Base-by-base conservation (phyloP, 2,329 filamentous ascomycete genomes). In the Epichloe aotearoae region DNA sequence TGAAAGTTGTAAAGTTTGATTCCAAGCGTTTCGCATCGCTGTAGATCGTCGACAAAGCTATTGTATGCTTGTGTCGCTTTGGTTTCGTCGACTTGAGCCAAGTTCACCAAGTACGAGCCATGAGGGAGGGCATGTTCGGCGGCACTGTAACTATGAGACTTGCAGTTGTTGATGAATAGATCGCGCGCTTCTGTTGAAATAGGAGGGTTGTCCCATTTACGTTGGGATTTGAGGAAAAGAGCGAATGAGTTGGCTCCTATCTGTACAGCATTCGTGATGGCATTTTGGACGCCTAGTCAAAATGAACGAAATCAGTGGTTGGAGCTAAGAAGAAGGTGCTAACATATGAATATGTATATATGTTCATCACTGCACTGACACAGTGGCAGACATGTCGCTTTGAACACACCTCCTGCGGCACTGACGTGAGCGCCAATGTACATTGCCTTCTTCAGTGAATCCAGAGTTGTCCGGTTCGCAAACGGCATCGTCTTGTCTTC, bases 1-100 rank as follows among this genome's bases (percentile, higher is more conserved):
- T 98, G 93, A 70, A 98, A 97, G 68, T 98, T 98, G 73, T 97
- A 98, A n/a, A 96, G 76, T 54, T 71, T 75, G 61, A 98, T 95
- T 1, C 89, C 88, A 0, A 98, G 79, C 44, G 77, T 75, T 62
- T 95, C 86, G 66, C 93, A 97, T 10, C 93, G 82, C 47, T 79
- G 72, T 1, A 98, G 74, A 64, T 98, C 93, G 59, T 98, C 90
- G 15, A 95, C 62, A 66, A 98, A 98, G 52, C 82, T 80, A 39
- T 73, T 76, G 63, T 95, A 96, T 1, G 90, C 90, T 70, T 97
- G 89, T 48, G 81, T 76, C 2, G 89, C 87, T 65, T 95, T 94
- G 39, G 75, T 76, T 26, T 78, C 66, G 61, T 97, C 90, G 4
- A 82, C 76, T 62, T 95, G 88, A 0, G 93, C 93, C 5, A 98